phyloP scores from a whole-genome alignment of 2,329 filamentous ascomycete species.

The Aspergillus persii region DNA sequence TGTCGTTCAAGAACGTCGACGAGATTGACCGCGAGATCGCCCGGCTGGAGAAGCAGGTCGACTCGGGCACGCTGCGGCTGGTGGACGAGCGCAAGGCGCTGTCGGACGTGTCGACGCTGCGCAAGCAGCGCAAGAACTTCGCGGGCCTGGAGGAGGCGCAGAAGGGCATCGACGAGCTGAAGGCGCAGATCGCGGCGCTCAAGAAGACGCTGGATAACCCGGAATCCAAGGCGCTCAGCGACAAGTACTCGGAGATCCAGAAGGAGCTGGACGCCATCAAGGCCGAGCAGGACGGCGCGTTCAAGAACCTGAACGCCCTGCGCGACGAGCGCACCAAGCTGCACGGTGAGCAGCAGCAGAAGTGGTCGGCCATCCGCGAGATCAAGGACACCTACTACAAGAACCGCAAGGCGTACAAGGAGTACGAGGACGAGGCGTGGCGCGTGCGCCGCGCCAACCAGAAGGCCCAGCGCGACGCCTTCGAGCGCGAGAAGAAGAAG shows the following conservation, averaged over 20 bases:
- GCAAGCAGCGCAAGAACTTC: conserved; percentile 90
- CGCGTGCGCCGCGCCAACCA: conserved; percentile 73
- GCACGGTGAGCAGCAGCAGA: conserved; percentile 81
- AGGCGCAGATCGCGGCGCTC: conserved; percentile 82
- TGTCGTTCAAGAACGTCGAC: conserved; percentile 81
- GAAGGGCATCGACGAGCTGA: conserved; percentile 84
- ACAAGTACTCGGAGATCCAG: conserved; percentile 81
- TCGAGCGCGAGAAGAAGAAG: conserved; percentile 49
- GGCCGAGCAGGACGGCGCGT: conserved; percentile 85
- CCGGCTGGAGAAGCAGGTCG: conserved; percentile 78
- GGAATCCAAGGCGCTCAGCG: conserved; percentile 81
- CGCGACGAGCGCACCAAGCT: conserved; percentile 83
- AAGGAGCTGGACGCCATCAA: conserved; percentile 87
- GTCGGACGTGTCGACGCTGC: conserved; percentile 74
- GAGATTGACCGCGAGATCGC: conserved; percentile 84
- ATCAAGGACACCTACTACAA: conserved; percentile 87
- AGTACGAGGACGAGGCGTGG: conserved; percentile 80
- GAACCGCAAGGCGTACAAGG: conserved; percentile 75
- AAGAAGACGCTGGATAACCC: conserved; percentile 89
- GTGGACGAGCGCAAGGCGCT: conserved; percentile 97
- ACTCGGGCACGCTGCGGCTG: conserved; percentile 86
- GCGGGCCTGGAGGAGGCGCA: conserved; percentile 78
- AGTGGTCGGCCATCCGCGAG: conserved; percentile 76
- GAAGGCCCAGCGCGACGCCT: conserved; percentile 69
- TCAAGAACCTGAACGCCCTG: conserved; percentile 80